Percentiles rank a stretch among this genome's conserved stretches.
phyloP scores from a whole-genome alignment of 306 rosid genomes.

The Cicer chorassanicum region DNA sequence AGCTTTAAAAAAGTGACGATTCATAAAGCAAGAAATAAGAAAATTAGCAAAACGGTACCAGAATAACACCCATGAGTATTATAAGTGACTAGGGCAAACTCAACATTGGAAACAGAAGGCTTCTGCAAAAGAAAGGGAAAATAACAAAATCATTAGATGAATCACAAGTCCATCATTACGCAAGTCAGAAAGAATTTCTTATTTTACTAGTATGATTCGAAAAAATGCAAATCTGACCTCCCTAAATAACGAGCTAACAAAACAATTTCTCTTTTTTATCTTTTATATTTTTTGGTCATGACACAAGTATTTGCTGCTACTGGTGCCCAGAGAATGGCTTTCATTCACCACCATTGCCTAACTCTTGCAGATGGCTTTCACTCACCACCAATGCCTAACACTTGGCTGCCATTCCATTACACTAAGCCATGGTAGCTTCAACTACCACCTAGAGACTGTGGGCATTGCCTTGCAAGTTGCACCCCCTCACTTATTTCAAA shows the following conservation, averaged over 20 bases:
- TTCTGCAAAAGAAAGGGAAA: slow-evolving; percentile 65
- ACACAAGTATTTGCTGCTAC: too few relatives aligned
- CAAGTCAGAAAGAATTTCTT: slow-evolving; percentile 24
- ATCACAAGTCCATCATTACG: slow-evolving; percentile 36
- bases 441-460: too few relatives aligned
- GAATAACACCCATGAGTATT: slow-evolving; percentile 92
- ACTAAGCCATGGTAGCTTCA: too few relatives aligned
- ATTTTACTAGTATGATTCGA: slow-evolving; percentile 12
- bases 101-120: slow-evolving; percentile 59
- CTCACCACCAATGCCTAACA: too few relatives aligned
- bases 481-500: too few relatives aligned
- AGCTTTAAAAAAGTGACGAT: slow-evolving; percentile 24
- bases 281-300: neutral
- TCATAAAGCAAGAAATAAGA: slow-evolving; percentile 25
- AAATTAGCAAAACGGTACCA: slow-evolving; percentile 60
- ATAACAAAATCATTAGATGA: slow-evolving; percentile 26
- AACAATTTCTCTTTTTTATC: neutral
- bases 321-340: too few relatives aligned
- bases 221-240: slow-evolving; percentile 21
- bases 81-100: slow-evolving; percentile 77
- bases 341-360: too few relatives aligned
- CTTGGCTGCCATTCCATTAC: too few relatives aligned
- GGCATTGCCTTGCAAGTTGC: too few relatives aligned
- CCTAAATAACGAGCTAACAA: slow-evolving; percentile 6
- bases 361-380: too few relatives aligned